Percentiles rank a stretch among this genome's conserved stretches.
Evolutionary conservation across 805 yeast genomes (phyloP).

Genomic region (Cyberlindnera euphorbiae): DNA sequence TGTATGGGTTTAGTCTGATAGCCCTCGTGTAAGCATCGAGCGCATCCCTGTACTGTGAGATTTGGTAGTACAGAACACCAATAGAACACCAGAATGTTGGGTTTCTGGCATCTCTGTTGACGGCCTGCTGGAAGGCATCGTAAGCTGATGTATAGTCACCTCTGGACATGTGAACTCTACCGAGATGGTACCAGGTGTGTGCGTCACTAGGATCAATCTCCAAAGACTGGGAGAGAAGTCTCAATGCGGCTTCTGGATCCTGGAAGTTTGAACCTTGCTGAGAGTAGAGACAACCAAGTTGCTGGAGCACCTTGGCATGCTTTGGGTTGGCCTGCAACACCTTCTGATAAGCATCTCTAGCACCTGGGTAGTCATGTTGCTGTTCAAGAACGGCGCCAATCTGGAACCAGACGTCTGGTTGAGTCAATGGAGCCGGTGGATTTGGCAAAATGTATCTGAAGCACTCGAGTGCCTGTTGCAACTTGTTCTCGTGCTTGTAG

Average conservation of each 20-base stretch:
- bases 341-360: conserved; percentile 92
- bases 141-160: conserved; percentile 94
- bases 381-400: conserved; percentile 94
- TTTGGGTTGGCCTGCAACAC: conserved; percentile 85
- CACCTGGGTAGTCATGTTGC: conserved; percentile 85
- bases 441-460: conserved; percentile 84
- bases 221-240: conserved; percentile 77
- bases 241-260: conserved; percentile 79
- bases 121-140: conserved; percentile 98
- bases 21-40: conserved; percentile 97
- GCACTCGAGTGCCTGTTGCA: conserved; percentile 85
- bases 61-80: conserved; percentile 95
- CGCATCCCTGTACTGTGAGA: conserved; percentile 94
- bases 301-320: conserved; percentile 94
- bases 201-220: conserved; percentile 91
- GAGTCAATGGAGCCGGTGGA: conserved; percentile 95
- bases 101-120: conserved; percentile 91
- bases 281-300: conserved; percentile 91
- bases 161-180: conserved; percentile 94
- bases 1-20: conserved; percentile 90
- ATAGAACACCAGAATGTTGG: conserved; percentile 98
- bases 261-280: conserved; percentile 63
- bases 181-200: conserved; percentile 94
- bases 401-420: conserved; percentile 98
- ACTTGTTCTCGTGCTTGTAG: conserved; percentile 89